A percentile compares a stretch with the other conserved stretches of the same genome.
Evolutionary conservation across 768 basidiomycete genomes (phyloP).

Genomic region (Dioszegia hungarica): DNA sequence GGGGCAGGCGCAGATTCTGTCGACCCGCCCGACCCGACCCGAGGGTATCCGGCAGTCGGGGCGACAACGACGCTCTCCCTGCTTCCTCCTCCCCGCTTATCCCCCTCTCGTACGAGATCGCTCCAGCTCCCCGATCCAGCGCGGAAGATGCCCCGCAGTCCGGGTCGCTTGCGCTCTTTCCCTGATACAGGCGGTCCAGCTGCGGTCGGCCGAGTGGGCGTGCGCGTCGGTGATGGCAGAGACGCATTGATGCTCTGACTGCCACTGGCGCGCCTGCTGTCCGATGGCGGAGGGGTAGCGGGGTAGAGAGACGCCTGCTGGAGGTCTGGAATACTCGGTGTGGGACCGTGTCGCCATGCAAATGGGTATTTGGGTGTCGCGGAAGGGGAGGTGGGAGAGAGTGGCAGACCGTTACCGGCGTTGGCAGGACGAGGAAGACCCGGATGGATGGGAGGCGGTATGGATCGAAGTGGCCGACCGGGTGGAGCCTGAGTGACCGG

Average conservation of each 20-base stretch:
- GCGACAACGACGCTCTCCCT: not conserved
- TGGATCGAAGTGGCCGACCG: not conserved
- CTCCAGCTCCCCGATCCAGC: slow-evolving; percentile 36
- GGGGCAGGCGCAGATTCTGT: slow-evolving; percentile 1
- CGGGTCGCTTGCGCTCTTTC: not conserved
- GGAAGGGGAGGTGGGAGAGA: not conserved
- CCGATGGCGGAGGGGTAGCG: not conserved
- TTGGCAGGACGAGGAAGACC: not conserved
- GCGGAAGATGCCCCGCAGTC: slow-evolving; percentile 32
- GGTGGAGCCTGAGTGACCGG: not conserved
- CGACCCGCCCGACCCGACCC: slow-evolving; percentile 3
- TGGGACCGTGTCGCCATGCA: slow-evolving; percentile 2
- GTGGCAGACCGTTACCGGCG: not conserved
- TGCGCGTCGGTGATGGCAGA: not conserved
- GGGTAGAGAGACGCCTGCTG: not conserved
- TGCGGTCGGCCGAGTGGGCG: not conserved
- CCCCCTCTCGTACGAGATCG: slow-evolving; percentile 20
- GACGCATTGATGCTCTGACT: not conserved
- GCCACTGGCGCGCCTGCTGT: not conserved
- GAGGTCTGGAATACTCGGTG: slow-evolving; percentile 3
- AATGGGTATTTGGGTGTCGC: slow-evolving; percentile 1
- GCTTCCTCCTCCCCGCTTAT: not conserved
- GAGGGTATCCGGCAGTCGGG: not conserved
- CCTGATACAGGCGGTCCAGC: not conserved
- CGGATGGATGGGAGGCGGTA: slow-evolving; percentile 1